Conservation (phyloP, 495 filamentous ascomycete species). For the Physcia stellaris region DNA sequence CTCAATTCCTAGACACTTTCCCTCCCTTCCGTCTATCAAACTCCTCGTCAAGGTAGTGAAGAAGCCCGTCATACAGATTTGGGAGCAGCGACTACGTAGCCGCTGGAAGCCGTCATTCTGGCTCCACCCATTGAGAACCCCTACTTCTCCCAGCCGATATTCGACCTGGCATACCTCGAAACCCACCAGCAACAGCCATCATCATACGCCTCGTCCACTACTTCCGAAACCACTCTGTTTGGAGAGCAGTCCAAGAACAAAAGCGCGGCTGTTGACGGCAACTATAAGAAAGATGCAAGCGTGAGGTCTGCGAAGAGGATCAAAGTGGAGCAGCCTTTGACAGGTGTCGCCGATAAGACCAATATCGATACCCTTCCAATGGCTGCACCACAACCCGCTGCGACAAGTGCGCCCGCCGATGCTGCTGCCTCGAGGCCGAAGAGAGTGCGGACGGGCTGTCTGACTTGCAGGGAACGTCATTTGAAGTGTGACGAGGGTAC, state of each 20-base stretch:
- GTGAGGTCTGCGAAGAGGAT: not conserved
- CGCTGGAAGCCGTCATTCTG: too few species aligned
- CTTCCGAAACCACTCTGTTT: conserved; percentile 1
- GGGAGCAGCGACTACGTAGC: too few species aligned
- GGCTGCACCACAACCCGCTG: conserved; percentile 12
- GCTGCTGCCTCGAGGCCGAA: conserved; percentile 40
- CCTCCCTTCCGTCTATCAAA: too few species aligned
- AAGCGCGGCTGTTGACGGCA: not conserved
- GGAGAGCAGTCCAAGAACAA: not conserved
- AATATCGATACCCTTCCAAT: conserved; percentile 6
- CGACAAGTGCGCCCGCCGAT: conserved; percentile 11
- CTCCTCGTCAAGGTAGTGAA: too few species aligned
- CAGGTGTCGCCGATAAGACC: not conserved
- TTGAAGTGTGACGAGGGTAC: conserved; percentile 73
- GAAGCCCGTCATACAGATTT: too few species aligned
- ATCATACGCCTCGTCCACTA: not conserved
- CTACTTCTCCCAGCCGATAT: not conserved
- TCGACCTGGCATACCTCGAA: conserved; percentile 1
- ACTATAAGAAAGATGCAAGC: not conserved
- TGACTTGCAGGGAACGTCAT: conserved; percentile 66
- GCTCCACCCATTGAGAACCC: too few species aligned
- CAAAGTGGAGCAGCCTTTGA: not conserved
- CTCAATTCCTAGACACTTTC: too few species aligned
- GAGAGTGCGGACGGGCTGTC: conserved; percentile 61
- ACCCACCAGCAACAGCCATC: not conserved